phyloP scores from a whole-genome alignment of 73 alveolate genomes.

The Blepharisma stoltei region DNA sequence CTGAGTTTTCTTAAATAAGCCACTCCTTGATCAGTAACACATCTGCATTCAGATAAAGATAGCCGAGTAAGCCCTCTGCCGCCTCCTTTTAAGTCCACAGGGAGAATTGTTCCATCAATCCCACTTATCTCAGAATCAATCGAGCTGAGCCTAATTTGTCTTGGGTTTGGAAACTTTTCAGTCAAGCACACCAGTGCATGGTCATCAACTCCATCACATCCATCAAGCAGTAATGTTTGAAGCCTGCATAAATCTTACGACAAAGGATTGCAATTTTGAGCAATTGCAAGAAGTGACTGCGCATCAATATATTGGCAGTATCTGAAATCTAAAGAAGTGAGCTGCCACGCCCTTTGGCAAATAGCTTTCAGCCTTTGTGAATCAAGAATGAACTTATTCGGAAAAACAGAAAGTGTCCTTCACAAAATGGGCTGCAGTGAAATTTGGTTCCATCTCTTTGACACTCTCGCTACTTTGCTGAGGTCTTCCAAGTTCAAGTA shows the following conservation, averaged over 20 bases:
- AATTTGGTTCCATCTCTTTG: constrained; percentile 20
- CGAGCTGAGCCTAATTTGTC: background rate
- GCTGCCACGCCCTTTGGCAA: constrained; percentile 29
- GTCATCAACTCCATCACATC: constrained; percentile 59
- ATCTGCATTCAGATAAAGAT: constrained; percentile 58
- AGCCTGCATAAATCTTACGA: constrained; percentile 26
- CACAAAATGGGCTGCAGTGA: constrained; percentile 38
- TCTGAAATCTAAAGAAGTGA: constrained; percentile 39
- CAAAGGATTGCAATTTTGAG: constrained; percentile 45
- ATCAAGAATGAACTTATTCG: constrained; percentile 12
- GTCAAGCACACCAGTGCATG: constrained; percentile 34
- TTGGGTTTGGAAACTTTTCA: constrained; percentile 5
- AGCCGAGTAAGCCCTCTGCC: constrained; percentile 49
- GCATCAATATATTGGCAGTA: constrained; percentile 39
- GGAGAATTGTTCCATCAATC: too few relatives aligned
- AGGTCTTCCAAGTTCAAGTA: constrained; percentile 35
- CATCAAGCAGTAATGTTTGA: constrained; percentile 53
- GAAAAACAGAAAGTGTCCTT: constrained; percentile 33
- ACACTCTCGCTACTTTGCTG: background rate
- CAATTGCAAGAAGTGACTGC: constrained; percentile 39
- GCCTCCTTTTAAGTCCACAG: constrained; percentile 35
- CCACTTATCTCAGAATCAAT: too few relatives aligned
- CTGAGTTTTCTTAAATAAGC: constrained; percentile 16
- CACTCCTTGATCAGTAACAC: constrained; percentile 44
- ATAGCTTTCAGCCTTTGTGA: background rate